phyloP scores from a whole-genome alignment of 257 asterid genomes.

The Leptodermis oblonga region DNA sequence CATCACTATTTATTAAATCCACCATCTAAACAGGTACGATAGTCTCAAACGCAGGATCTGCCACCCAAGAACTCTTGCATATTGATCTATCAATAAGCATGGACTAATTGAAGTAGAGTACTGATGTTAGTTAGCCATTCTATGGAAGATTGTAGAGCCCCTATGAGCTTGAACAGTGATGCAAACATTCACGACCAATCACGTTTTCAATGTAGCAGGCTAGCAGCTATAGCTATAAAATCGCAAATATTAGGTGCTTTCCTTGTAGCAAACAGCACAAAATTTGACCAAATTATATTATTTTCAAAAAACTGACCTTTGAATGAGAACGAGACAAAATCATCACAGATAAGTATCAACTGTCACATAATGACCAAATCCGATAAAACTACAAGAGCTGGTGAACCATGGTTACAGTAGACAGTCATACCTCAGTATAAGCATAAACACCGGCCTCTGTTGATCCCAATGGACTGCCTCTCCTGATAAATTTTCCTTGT shows the following conservation, averaged over 20 bases:
- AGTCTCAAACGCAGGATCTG: not conserved
- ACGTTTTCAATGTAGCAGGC: not conserved
- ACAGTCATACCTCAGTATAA: conserved; percentile 64
- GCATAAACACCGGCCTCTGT: conserved; percentile 83
- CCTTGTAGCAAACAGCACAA: not conserved
- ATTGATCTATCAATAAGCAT: not conserved
- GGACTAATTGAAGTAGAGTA: not conserved
- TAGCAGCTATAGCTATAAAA: not conserved
- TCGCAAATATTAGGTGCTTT: not conserved
- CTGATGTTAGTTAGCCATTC: not conserved
- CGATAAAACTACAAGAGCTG: not conserved
- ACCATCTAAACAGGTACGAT: not conserved
- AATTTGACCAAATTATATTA: not conserved
- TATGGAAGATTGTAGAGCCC: not conserved
- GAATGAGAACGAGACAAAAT: not conserved
- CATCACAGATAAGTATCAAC: not conserved
- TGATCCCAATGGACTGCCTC: conserved; percentile 80
- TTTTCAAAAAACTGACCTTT: not conserved
- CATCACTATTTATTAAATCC: not conserved
- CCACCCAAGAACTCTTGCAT: not conserved
- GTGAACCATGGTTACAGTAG: not conserved
- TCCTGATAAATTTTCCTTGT: conserved; percentile 59
- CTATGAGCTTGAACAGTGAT: not conserved
- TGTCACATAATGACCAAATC: not conserved
- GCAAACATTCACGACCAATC: not conserved